Base-by-base conservation (phyloP, 2,329 filamentous ascomycete genomes). In the Colletotrichum sp. region DNA sequence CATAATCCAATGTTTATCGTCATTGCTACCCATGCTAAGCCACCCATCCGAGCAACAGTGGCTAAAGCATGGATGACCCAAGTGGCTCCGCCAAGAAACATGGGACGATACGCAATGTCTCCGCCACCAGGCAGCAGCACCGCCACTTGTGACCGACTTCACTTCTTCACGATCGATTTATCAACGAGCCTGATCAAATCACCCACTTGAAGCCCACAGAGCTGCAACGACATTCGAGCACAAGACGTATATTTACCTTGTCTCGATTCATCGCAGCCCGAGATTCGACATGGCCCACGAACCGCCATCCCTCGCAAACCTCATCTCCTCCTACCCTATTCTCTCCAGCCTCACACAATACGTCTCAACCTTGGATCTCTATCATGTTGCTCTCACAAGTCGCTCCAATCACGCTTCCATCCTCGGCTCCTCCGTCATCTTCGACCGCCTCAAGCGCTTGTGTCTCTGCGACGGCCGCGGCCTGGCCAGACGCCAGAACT, bases 391-490 rank as follows among this genome's bases (percentile, higher is more conserved):
- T 5, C 65, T 70, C 36, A 73, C 75, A 13, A 67, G 13, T 5
- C 76, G 55, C 34, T 39, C 55, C 3, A 70, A 77, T 6, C 67
- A 69, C 18, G 36, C 55, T 1, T 36, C 72, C 30, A 76, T 78
- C 7, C 64, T 74, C 9, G 68, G 24, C 8, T 73, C 75, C 5
- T 8, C 8, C 4, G 16, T n/a, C 15, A 28, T 77, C 34, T 78
- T 78, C 49, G 18, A 75, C 6, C 49, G 15, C 3, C 76, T 78
- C 8, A 67, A 24, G 9, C 65, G 70, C 5, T 64, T 44, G 24
- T 68, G 68, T 24, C 59, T 70, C 28, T 78, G 77, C 55, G 76
- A 77, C 55, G 72, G 77, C 2, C 77, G 55, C 13, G 77, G 77
- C 55, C 62, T 77, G 1, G 24, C 55, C 16, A 15, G 8, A 6